A percentile compares a stretch with the other conserved stretches of the same genome.
These are phyloP conservation scores for Elsinoe batatas DNA, from an alignment of 2,329 filamentous ascomycete genomes.

Conservation along the genomic window DNA sequence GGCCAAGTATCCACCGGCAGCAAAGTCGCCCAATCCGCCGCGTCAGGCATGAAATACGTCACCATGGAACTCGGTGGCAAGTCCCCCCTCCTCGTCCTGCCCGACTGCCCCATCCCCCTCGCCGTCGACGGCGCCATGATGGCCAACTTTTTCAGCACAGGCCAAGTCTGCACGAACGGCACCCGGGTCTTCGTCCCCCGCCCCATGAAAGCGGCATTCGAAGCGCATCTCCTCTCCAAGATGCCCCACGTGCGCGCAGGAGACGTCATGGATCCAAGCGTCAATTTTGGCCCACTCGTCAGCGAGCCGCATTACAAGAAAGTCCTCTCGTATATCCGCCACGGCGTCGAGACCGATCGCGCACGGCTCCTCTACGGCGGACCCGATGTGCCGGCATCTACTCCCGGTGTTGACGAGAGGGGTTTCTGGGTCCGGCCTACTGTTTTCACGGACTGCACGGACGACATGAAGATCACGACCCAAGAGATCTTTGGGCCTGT, in stretches of 20 bases:
- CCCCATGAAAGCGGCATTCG: constrained; percentile 56
- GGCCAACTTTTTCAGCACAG: constrained; percentile 85
- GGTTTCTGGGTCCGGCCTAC: constrained; percentile 84
- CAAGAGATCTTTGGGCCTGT: constrained; percentile 90
- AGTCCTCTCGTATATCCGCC: constrained; percentile 64
- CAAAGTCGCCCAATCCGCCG: constrained; percentile 69
- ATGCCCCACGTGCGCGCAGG: constrained; percentile 62
- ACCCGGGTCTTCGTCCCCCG: constrained; percentile 75
- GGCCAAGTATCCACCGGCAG: constrained; percentile 75
- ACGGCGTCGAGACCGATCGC: constrained; percentile 63
- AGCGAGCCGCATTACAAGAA: constrained; percentile 66
- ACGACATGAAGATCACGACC: constrained; percentile 65
- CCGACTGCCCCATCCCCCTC: constrained; percentile 65
- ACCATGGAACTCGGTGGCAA: constrained; percentile 91
- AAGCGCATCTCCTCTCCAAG: constrained; percentile 58
- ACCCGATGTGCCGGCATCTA: constrained; percentile 42
- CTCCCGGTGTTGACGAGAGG: constrained; percentile 37
- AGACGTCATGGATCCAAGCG: constrained; percentile 58
- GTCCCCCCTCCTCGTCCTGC: constrained; percentile 68
- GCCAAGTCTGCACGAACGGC: constrained; percentile 88
- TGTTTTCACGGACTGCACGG: constrained; percentile 76
- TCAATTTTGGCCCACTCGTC: constrained; percentile 78
- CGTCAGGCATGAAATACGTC: constrained; percentile 74
- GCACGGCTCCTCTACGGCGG: constrained; percentile 69
- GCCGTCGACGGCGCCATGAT: constrained; percentile 89